Conservation (phyloP, 1,284 basidiomycete genomes). For the Schizophyllum commune region DNA sequence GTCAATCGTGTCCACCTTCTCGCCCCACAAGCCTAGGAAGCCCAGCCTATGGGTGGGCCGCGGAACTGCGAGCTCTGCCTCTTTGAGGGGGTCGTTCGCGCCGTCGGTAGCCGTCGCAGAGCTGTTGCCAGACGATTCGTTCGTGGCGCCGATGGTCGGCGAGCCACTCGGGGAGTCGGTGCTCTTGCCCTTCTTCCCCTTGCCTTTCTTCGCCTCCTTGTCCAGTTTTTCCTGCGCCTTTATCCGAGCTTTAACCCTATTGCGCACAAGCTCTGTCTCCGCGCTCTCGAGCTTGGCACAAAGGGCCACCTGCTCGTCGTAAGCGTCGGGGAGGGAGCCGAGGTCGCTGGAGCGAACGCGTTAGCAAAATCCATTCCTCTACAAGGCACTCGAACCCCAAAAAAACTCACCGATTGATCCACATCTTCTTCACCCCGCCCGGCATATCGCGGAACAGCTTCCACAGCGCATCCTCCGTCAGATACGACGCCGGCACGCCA, state of each 20-base stretch:
- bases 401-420: slow-evolving; percentile 63
- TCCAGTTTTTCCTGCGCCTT: slow-evolving; percentile 36
- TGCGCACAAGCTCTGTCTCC: slow-evolving; percentile 69
- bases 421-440: slow-evolving; percentile 82
- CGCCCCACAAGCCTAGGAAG: slow-evolving; percentile 49
- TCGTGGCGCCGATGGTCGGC: neutral
- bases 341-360: slow-evolving; percentile 38
- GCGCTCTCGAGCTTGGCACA: slow-evolving; percentile 80
- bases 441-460: slow-evolving; percentile 70
- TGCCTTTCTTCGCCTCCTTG: slow-evolving; percentile 23
- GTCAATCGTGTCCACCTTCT: slow-evolving; percentile 89
- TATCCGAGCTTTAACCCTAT: slow-evolving; percentile 59
- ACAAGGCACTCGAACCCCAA: too few relatives aligned
- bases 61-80: slow-evolving; percentile 27
- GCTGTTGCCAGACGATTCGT: neutral
- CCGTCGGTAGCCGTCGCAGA: neutral
- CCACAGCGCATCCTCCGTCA: slow-evolving; percentile 58
- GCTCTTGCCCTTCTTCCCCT: slow-evolving; percentile 18
- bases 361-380: too few relatives aligned
- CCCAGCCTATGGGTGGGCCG: slow-evolving; percentile 79
- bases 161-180: neutral
- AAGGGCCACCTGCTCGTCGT: slow-evolving; percentile 71
- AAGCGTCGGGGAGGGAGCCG: slow-evolving; percentile 77
- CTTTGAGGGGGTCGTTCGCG: slow-evolving; percentile 38
- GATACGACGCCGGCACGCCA: slow-evolving; percentile 77